Conservation (phyloP, 2,329 filamentous ascomycete genomes). For the Cytospora piceicola region DNA sequence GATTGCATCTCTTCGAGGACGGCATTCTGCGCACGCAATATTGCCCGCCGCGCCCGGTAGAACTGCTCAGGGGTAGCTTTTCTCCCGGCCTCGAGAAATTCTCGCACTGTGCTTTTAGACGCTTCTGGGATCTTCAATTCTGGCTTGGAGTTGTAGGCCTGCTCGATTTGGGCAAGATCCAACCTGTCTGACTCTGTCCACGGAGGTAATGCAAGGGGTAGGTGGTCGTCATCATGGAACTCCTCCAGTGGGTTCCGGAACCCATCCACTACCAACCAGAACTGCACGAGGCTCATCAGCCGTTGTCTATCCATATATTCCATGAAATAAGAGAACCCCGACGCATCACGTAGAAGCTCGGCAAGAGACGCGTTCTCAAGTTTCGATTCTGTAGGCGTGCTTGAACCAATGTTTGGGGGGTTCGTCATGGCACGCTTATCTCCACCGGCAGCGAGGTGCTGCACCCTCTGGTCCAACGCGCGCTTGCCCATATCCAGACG, state of each 20-base stretch:
- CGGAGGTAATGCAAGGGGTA: constrained; percentile 63
- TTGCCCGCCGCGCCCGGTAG: constrained; percentile 76
- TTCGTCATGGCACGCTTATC: constrained; percentile 46
- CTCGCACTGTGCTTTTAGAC: constrained; percentile 70
- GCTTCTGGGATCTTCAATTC: constrained; percentile 78
- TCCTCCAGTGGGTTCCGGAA: constrained; percentile 93
- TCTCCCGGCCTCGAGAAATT: constrained; percentile 79
- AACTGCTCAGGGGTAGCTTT: constrained; percentile 81
- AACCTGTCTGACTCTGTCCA: constrained; percentile 86
- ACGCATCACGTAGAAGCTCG: constrained; percentile 86
- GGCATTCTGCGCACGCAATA: constrained; percentile 79
- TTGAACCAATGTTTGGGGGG: constrained; percentile 33
- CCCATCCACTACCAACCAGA: constrained; percentile 97
- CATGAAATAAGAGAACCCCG: constrained; percentile 97
- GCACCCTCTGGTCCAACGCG: constrained; percentile 86
- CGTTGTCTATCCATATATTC: constrained; percentile 96
- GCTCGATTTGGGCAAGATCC: constrained; percentile 89
- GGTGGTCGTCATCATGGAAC: constrained; percentile 69
- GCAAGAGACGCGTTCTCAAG: constrained; percentile 77
- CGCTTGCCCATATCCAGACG: constrained; percentile 90
- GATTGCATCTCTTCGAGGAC: constrained; percentile 85
- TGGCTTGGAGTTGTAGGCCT: constrained; percentile 81
- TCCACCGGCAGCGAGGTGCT: constrained; percentile 73
- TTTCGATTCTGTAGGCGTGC: constrained; percentile 55
- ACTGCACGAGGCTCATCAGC: constrained; percentile 89